Evolutionary conservation across 1,284 basidiomycete species (phyloP), one percentile per base, ranked within the genome.

Genomic region (Pseudozyma flocculosa): DNA sequence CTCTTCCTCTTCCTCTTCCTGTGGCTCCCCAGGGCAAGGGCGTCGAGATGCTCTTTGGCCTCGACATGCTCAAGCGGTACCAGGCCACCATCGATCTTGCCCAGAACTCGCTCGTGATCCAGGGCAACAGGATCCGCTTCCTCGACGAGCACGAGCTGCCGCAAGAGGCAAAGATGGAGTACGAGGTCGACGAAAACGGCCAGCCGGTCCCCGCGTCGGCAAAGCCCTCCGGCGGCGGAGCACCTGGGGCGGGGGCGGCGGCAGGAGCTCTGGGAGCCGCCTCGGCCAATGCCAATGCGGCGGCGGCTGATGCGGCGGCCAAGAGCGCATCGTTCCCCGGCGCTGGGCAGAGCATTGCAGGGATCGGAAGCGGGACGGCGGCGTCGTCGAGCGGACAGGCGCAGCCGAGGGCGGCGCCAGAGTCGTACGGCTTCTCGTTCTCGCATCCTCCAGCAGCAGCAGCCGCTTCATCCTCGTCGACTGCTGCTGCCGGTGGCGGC

Each of bases 31-130:
- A 46, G 48, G 92, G 92, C 22, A 85, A 87, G 30, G 86, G 88
- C 50, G 92, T 97, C 38, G 94, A 98, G 71, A 85, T 98, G 19
- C 82, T 98, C 2, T 89, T 98, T 48, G 95, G 94, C 4, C 83
- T 98, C 18, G 94, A 98, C 82, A 98, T 98, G 95, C 85, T 98
- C 50, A 97, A 94, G 80, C 88, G 92, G 1, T 91, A 96, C 76
- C 92, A 96, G 78, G 93, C 92, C 10, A 88, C 86, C 70, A 96
- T 98, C 75, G 95, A 98, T 79, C 84, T 98, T 23, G 83, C 86
- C 55, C 90, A 90, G 78, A 86, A 88, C 70, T 88, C 88, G 13
- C 84, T 98, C 17, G 83, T 92, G 24, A 94, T 98, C 54, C 87
- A 92, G 79, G 88, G 86, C 3, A 84, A 88, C 23, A 88, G 92